These are phyloP conservation scores for Sphagnum contortum DNA, from an alignment of 225 moss, liverwort and hornwort genomes.

Conservation along the genomic window DNA sequence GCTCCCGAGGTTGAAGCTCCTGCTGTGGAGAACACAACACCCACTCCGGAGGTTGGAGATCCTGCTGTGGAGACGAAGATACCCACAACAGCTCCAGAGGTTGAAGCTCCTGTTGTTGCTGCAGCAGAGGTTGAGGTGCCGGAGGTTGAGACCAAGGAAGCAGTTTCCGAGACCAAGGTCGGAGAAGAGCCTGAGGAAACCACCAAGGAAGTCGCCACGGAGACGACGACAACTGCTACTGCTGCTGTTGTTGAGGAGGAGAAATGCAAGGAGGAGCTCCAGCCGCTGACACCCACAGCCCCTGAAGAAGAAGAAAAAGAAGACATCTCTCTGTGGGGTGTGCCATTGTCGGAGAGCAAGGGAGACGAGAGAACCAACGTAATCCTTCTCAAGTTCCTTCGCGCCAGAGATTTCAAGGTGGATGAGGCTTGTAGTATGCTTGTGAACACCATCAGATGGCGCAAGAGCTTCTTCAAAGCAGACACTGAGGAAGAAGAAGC, in stretches of 20 bases:
- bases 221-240: slow-evolving; percentile 1
- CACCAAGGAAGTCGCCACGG: background rate
- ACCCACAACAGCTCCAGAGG: background rate
- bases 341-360: slow-evolving; percentile 36
- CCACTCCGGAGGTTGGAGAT: background rate
- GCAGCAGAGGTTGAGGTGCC: background rate
- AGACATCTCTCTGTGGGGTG: slow-evolving; percentile 45
- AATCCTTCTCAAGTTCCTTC: slow-evolving; percentile 40
- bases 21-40: background rate
- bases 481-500: slow-evolving; percentile 18
- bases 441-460: slow-evolving; percentile 42
- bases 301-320: slow-evolving; percentile 7
- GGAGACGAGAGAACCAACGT: slow-evolving; percentile 43
- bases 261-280: too few relatives aligned
- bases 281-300: too few relatives aligned
- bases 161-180: background rate
- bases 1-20: slow-evolving; percentile 4
- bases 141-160: background rate
- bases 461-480: slow-evolving; percentile 43
- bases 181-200: background rate
- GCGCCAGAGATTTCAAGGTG: slow-evolving; percentile 47
- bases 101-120: background rate
- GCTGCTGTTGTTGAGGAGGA: background rate
- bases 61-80: slow-evolving; percentile 5
- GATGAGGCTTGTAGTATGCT: slow-evolving; percentile 33